These are phyloP conservation scores for Ramaria sp. DNA, from an alignment of 768 basidiomycete genomes.

Conservation along the genomic window DNA sequence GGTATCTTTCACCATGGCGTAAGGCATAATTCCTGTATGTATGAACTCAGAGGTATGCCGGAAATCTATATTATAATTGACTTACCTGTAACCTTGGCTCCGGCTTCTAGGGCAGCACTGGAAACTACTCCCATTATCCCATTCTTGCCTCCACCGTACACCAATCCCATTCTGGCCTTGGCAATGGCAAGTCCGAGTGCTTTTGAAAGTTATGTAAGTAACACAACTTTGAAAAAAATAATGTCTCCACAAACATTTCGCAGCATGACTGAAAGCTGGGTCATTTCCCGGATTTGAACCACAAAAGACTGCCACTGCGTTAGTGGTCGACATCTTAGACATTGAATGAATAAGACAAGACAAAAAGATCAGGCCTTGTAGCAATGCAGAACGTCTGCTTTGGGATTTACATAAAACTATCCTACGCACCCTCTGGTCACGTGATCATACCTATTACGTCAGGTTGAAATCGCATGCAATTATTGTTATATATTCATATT, in stretches of 20 bases:
- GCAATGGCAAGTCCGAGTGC: conserved; percentile 71
- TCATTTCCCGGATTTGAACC: conserved; percentile 61
- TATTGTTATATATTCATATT: too few relatives aligned
- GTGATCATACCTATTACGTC: too few relatives aligned
- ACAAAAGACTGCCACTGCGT: conserved; percentile 72
- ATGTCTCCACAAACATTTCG: conserved; percentile 42
- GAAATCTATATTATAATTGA: background rate
- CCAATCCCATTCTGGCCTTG: conserved; percentile 43
- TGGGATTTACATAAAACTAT: too few relatives aligned
- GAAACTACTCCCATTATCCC: conserved; percentile 87
- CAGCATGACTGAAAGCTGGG: conserved; percentile 54
- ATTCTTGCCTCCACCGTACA: conserved; percentile 78
- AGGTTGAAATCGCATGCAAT: too few relatives aligned
- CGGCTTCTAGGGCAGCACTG: conserved; percentile 45
- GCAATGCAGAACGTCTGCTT: too few relatives aligned
- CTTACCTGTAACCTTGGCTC: conserved; percentile 45
- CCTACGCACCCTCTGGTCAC: too few relatives aligned
- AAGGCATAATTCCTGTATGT: conserved; percentile 56
- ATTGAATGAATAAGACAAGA: background rate
- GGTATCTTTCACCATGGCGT: conserved; percentile 57
- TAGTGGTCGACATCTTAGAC: background rate
- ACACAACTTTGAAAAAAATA: background rate
- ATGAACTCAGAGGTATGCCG: background rate
- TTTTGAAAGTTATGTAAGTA: conserved; percentile 19
- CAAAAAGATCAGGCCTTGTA: background rate